phyloP scores from a whole-genome alignment of 169 alveolate species.

The Plasmodium relictum region DNA sequence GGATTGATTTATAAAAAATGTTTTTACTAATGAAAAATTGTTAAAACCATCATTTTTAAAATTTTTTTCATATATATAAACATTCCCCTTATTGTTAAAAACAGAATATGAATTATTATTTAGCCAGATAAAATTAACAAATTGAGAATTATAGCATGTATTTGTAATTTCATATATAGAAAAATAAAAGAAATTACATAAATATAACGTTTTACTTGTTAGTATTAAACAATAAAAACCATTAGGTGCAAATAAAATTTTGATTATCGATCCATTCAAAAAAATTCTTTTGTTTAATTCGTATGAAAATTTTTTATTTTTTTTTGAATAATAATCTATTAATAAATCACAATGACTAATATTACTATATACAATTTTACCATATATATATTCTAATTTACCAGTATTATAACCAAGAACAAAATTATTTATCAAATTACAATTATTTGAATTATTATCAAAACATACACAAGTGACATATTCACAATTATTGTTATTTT shows the following conservation, averaged over 20 bases:
- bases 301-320: conserved; percentile 66
- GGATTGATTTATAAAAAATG: conserved; percentile 46
- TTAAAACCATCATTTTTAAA: conserved; percentile 45
- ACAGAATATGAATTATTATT: conserved; percentile 53
- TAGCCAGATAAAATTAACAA: conserved; percentile 68
- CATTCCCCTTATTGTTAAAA: conserved; percentile 56
- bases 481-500: conserved; percentile 50
- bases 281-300: conserved; percentile 60
- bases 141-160: conserved; percentile 40
- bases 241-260: conserved; percentile 59
- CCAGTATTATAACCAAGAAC: conserved; percentile 69
- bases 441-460: conserved; percentile 68
- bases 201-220: conserved; percentile 63
- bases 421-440: conserved; percentile 67
- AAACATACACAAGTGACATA: conserved; percentile 76
- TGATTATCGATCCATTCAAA: conserved; percentile 68
- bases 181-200: conserved; percentile 72
- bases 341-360: conserved; percentile 76
- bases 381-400: conserved; percentile 67
- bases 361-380: conserved; percentile 64
- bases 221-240: conserved; percentile 75
- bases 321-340: conserved; percentile 74
- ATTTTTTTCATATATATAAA: conserved; percentile 60
- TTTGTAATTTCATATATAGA: conserved; percentile 49
- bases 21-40: conserved; percentile 30